These are phyloP conservation scores for Chytridium lagenaria DNA, from an alignment of 371 early-diverging fungal species.

Conservation along the genomic window DNA sequence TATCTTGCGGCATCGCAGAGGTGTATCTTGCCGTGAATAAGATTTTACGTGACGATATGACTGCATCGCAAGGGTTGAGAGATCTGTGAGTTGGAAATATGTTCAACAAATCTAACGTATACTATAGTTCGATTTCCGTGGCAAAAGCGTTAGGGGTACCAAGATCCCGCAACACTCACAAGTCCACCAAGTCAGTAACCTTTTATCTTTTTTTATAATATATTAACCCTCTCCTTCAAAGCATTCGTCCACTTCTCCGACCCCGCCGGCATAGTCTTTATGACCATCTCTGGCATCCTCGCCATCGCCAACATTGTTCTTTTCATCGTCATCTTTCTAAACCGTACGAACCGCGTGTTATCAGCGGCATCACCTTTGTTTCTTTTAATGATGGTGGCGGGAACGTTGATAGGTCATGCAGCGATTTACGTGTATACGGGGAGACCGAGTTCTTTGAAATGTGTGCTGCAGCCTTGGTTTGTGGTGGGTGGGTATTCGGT, in stretches of 20 bases:
- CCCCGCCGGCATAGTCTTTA: not conserved
- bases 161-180: not conserved
- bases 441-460: slow-evolving; percentile 19
- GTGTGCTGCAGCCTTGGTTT: slow-evolving; percentile 32
- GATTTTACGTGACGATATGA: slow-evolving; percentile 1
- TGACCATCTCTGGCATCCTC: not conserved
- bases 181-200: not conserved
- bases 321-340: not conserved
- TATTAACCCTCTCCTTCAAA: not conserved
- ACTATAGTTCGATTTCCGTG: too few relatives aligned
- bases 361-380: slow-evolving; percentile 10
- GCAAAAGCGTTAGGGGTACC: too few relatives aligned
- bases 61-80: not conserved
- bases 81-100: not conserved
- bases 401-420: slow-evolving; percentile 1
- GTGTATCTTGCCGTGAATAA: slow-evolving; percentile 28
- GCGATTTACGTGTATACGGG: slow-evolving; percentile 30
- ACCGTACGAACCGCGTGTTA: slow-evolving; percentile 22
- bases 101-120: not conserved
- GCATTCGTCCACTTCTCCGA: not conserved
- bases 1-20: slow-evolving; percentile 29
- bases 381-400: slow-evolving; percentile 16
- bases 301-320: not conserved
- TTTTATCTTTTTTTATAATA: too few relatives aligned
- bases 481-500: slow-evolving; percentile 4